These are phyloP conservation scores for Lipomyces mesembrius DNA, from an alignment of 805 yeast species.

Conservation along the genomic window DNA sequence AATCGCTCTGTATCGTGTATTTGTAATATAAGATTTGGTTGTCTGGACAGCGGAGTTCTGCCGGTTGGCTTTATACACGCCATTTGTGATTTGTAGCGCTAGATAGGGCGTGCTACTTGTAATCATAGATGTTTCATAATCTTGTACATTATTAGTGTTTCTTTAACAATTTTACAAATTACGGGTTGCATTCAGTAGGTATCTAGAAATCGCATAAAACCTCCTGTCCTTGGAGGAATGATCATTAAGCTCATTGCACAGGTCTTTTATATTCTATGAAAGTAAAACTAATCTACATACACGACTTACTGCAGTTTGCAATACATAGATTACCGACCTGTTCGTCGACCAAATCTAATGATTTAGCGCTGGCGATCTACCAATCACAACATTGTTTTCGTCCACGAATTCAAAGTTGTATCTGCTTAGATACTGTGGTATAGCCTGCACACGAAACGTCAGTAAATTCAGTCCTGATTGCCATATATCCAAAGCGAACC, in stretches of 20 bases:
- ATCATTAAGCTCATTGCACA: neutral
- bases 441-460: conserved; percentile 33
- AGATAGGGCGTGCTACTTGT: neutral
- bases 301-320: neutral
- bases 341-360: neutral
- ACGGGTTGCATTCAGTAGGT: neutral
- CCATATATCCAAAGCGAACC: conserved; percentile 5
- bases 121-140: neutral
- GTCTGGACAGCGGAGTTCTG: neutral
- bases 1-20: neutral
- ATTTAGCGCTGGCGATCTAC: conserved; percentile 33
- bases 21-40: neutral
- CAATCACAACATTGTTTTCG: conserved; percentile 40
- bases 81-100: neutral
- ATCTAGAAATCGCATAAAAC: neutral
- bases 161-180: too few relatives aligned
- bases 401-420: conserved; percentile 45
- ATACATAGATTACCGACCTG: neutral
- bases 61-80: neutral
- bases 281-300: neutral
- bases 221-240: neutral
- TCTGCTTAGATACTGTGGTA: conserved; percentile 47
- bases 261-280: neutral
- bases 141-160: neutral
- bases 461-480: neutral